Percentiles rank a stretch among this genome's conserved stretches.
phyloP scores from a whole-genome alignment of 768 basidiomycete genomes.

The Lactifluus echinatus region DNA sequence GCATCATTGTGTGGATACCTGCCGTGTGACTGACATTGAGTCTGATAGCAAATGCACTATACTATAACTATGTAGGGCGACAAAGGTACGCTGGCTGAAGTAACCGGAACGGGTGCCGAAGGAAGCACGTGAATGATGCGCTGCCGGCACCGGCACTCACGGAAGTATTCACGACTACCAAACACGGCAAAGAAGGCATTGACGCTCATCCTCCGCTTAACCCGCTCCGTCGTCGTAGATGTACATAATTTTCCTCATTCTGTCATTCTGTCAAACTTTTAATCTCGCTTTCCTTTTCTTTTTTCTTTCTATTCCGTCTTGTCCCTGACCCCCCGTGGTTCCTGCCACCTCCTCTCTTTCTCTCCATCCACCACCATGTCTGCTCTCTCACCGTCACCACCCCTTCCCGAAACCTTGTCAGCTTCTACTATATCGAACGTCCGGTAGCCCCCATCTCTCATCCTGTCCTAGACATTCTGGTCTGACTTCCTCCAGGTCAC shows the following conservation, averaged over 20 bases:
- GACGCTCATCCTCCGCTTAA: not conserved
- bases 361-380: not conserved
- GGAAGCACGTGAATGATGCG: too few species aligned
- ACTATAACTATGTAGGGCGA: too few species aligned
- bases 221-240: not conserved
- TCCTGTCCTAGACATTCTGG: not conserved
- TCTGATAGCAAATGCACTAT: too few species aligned
- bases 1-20: not conserved
- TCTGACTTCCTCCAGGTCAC: not conserved
- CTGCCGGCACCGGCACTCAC: too few species aligned
- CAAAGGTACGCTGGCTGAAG: too few species aligned
- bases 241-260: conserved; percentile 7
- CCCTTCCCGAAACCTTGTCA: not conserved
- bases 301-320: too few species aligned
- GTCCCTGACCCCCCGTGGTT: not conserved
- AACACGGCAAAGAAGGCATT: not conserved
- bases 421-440: not conserved
- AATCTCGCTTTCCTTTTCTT: not conserved
- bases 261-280: not conserved
- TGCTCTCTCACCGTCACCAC: not conserved
- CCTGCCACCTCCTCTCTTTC: not conserved
- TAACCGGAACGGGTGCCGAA: too few species aligned
- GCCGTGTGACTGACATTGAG: not conserved
- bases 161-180: too few species aligned
- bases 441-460: not conserved